Conservation (phyloP, 2,329 filamentous ascomycete genomes). For the Chrysoporthe austroafricana region DNA sequence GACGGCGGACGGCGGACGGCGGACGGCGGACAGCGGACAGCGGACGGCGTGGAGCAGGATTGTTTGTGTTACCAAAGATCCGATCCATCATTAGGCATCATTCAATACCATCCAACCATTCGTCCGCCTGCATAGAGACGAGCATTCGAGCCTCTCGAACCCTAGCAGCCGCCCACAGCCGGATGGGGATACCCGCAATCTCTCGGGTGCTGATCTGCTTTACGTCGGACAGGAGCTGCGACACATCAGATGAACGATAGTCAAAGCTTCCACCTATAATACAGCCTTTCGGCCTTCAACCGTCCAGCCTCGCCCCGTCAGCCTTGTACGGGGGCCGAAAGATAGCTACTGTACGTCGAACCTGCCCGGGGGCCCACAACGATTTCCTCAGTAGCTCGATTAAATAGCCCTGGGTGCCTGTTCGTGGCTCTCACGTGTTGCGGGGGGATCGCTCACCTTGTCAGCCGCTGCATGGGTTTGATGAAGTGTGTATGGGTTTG, state of each 20-base stretch:
- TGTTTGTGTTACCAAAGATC: background rate
- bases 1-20: background rate
- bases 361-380: background rate
- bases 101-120: slow-evolving; percentile 32
- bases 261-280: background rate
- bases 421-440: background rate
- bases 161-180: slow-evolving; percentile 1
- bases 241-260: slow-evolving; percentile 19
- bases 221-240: too few relatives aligned
- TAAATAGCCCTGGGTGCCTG: background rate
- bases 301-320: background rate
- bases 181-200: background rate
- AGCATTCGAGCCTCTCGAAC: slow-evolving; percentile 15
- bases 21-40: background rate
- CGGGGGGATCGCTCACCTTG: background rate
- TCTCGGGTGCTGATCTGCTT: background rate
- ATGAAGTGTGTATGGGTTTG: slow-evolving; percentile 6
- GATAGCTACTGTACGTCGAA: too few relatives aligned
- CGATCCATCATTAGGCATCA: background rate
- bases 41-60: slow-evolving; percentile 1
- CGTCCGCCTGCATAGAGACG: slow-evolving; percentile 25
- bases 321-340: background rate
- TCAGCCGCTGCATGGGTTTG: slow-evolving; percentile 9
- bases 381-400: background rate
- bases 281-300: background rate